phyloP scores from a whole-genome alignment of 192 early-diverging fungal genomes.

The Paraglomus occultum region DNA sequence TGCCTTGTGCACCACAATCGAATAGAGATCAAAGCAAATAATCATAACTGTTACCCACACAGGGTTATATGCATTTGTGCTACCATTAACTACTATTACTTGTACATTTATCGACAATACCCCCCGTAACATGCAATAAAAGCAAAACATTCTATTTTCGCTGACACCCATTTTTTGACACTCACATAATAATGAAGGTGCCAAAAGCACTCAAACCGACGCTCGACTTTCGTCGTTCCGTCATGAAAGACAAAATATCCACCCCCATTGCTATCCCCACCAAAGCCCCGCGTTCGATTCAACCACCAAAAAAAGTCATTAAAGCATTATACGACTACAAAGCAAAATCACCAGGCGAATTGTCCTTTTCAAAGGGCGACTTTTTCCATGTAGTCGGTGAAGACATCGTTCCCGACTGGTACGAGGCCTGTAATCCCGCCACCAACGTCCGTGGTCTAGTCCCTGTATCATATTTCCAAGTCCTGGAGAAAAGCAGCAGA shows the following conservation, averaged over 20 bases:
- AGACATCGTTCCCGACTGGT: constrained; percentile 70
- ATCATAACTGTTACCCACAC: not conserved
- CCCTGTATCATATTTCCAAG: constrained; percentile 70
- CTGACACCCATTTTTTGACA: not conserved
- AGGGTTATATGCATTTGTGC: no score
- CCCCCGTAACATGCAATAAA: no score
- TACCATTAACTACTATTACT: no score
- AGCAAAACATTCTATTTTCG: not conserved
- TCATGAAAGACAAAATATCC: constrained; percentile 28
- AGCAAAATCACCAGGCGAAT: constrained; percentile 54
- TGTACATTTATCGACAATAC: no score
- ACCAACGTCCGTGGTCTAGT: constrained; percentile 69
- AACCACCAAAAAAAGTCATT: constrained; percentile 70
- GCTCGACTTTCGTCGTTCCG: constrained; percentile 22
- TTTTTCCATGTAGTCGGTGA: constrained; percentile 75
- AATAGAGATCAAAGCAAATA: constrained; percentile 1
- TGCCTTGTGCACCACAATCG: no score
- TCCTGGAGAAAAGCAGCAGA: constrained; percentile 53
- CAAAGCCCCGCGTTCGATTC: constrained; percentile 29
- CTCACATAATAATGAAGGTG: constrained; percentile 12
- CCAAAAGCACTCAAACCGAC: constrained; percentile 20
- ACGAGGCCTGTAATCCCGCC: constrained; percentile 72
- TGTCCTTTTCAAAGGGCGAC: constrained; percentile 74
- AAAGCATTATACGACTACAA: constrained; percentile 69
- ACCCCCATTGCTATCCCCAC: constrained; percentile 16